Conservation (phyloP, 306 rosid species). For the Vicia sativa region DNA sequence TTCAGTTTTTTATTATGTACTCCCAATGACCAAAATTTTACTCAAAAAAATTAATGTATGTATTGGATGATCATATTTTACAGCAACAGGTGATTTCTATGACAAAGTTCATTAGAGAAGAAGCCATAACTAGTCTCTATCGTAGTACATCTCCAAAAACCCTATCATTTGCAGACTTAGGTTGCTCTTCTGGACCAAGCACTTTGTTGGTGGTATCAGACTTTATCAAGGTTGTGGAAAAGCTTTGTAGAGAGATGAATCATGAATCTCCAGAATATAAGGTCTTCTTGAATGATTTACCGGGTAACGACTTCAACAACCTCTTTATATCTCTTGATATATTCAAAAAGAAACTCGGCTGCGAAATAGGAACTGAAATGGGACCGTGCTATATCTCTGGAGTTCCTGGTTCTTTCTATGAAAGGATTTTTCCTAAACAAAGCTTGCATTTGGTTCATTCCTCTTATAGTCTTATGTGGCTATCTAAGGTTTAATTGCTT, state of each 20-base stretch:
- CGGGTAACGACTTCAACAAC: conserved; percentile 58
- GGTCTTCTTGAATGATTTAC: conserved; percentile 49
- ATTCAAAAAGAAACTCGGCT: conserved; percentile 34
- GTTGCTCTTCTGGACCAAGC: conserved; percentile 69
- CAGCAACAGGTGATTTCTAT: conserved; percentile 48
- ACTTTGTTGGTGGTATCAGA: conserved; percentile 47
- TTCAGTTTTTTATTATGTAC: background rate
- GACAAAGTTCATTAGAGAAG: conserved; percentile 48
- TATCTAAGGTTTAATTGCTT: conserved; percentile 46
- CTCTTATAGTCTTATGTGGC: conserved; percentile 55
- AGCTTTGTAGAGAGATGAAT: conserved; percentile 32
- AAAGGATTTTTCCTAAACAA: conserved; percentile 44
- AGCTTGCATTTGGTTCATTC: conserved; percentile 56
- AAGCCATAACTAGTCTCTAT: conserved; percentile 44
- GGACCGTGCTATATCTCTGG: conserved; percentile 56
- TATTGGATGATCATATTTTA: background rate
- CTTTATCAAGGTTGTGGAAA: conserved; percentile 43
- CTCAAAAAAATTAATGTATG: too few species aligned
- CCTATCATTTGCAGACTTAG: conserved; percentile 58
- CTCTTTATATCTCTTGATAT: conserved; percentile 47
- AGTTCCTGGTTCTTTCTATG: conserved; percentile 62
- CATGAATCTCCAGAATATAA: conserved; percentile 17
- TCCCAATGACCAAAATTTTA: too few species aligned
- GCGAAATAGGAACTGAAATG: conserved; percentile 3
- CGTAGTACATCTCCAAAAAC: conserved; percentile 13